phyloP scores from a whole-genome alignment of 208 protist genomes.

The Herpetomonas tarakana region DNA sequence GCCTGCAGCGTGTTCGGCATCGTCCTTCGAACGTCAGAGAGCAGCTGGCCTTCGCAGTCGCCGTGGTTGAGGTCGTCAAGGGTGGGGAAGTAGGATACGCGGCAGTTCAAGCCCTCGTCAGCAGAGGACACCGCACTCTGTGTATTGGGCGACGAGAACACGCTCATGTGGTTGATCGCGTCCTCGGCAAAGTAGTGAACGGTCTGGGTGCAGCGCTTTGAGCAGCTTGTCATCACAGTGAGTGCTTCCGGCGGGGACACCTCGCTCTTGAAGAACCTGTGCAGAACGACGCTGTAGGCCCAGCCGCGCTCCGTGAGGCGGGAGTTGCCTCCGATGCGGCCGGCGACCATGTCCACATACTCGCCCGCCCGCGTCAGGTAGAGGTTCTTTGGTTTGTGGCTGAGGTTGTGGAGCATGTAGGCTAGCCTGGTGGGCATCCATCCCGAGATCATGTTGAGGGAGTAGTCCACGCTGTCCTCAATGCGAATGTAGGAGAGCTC shows the following conservation, averaged over 20 bases:
- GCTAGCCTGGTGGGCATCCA: conserved; percentile 84
- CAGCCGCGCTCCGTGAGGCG: conserved; percentile 63
- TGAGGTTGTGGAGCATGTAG: conserved; percentile 90
- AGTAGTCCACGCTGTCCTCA: conserved; percentile 64
- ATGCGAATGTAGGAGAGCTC: conserved; percentile 85
- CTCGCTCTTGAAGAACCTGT: conserved; percentile 65
- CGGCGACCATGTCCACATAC: conserved; percentile 74
- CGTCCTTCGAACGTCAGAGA: conserved; percentile 62
- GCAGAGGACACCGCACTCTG: background rate
- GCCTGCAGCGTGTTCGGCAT: conserved; percentile 77
- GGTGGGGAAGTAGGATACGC: conserved; percentile 81
- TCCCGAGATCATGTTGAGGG: conserved; percentile 83
- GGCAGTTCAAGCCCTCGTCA: conserved; percentile 38
- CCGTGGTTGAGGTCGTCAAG: conserved; percentile 87
- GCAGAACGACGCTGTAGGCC: conserved; percentile 71
- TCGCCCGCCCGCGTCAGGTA: conserved; percentile 85
- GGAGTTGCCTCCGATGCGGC: conserved; percentile 84
- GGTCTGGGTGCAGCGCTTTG: conserved; percentile 78
- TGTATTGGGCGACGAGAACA: background rate
- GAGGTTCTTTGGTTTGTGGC: conserved; percentile 57
- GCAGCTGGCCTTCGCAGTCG: conserved; percentile 79
- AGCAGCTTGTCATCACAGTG: conserved; percentile 84
- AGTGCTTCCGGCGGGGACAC: conserved; percentile 24
- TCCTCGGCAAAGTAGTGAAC: conserved; percentile 72
- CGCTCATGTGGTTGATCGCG: conserved; percentile 23